Conservation (phyloP, 345 rosid genomes). For the Turritis glabra region DNA sequence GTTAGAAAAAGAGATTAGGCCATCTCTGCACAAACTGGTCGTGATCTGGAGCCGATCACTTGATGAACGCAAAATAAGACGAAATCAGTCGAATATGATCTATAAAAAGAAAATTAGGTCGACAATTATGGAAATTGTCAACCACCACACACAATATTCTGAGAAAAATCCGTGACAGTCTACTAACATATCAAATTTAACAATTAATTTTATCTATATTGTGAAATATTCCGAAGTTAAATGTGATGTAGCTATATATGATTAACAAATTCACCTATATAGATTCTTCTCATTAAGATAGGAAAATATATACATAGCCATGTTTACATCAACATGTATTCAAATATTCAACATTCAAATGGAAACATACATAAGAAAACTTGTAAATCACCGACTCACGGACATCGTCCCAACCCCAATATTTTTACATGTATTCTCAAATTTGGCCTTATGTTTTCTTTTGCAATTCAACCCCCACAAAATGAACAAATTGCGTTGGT, state of each 20-base stretch:
- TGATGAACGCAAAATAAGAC: too few species aligned
- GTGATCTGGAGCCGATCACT: too few species aligned
- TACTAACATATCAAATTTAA: too few species aligned
- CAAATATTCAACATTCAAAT: slow-evolving; percentile 15
- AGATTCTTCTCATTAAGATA: neutral
- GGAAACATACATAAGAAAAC: slow-evolving; percentile 1
- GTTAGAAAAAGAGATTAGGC: too few species aligned
- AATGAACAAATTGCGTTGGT: neutral
- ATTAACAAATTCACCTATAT: neutral
- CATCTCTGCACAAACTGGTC: too few species aligned
- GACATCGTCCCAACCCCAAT: neutral
- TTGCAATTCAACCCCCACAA: neutral
- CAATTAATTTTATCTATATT: neutral
- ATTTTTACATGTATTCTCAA: slow-evolving; percentile 20
- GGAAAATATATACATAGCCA: slow-evolving; percentile 13
- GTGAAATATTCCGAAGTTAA: neutral
- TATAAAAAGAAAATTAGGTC: too few species aligned
- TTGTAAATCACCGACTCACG: slow-evolving; percentile 1
- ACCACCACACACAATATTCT: too few species aligned
- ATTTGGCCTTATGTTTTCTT: neutral
- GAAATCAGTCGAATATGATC: too few species aligned
- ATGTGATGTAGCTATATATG: neutral
- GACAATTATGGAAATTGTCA: too few species aligned
- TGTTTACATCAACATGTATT: slow-evolving; percentile 5
- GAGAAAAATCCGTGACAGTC: too few species aligned